Evolutionary conservation across 495 filamentous ascomycete genomes (phyloP).

Genomic region (Podospora anserina): DNA sequence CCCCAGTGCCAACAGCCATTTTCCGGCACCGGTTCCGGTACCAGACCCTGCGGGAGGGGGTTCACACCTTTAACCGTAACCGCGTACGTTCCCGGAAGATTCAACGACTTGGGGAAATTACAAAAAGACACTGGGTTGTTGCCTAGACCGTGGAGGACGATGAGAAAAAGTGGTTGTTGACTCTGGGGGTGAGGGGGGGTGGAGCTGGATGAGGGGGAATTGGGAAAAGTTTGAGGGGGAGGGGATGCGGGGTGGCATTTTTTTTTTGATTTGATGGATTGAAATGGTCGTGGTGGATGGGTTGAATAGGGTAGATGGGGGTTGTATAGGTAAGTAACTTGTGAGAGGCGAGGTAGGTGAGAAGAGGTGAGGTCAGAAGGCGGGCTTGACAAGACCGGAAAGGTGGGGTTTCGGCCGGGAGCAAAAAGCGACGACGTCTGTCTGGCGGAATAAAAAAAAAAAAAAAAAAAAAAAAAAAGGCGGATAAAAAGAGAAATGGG

Average conservation of each 20-base stretch:
- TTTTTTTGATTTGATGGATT: background rate
- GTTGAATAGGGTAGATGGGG: too few relatives aligned
- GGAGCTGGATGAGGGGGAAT: conserved; percentile 28
- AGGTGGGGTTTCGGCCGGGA: too few relatives aligned
- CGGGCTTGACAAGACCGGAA: too few relatives aligned
- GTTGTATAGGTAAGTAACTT: too few relatives aligned
- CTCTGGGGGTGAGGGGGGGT: conserved; percentile 41
- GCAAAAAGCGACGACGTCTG: too few relatives aligned
- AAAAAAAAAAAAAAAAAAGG: too few relatives aligned
- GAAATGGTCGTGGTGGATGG: too few relatives aligned
- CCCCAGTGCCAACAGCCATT: conserved; percentile 75
- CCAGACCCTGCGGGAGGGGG: conserved; percentile 68
- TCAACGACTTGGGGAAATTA: conserved; percentile 65
- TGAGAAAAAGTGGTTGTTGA: conserved; percentile 70
- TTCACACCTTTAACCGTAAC: conserved; percentile 71
- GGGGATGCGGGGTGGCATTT: conserved; percentile 38
- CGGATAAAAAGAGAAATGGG: too few relatives aligned
- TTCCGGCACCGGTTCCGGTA: conserved; percentile 14
- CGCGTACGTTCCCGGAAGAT: conserved; percentile 74
- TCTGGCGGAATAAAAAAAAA: too few relatives aligned
- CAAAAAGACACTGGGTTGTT: conserved; percentile 70
- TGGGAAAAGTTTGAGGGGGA: conserved; percentile 36
- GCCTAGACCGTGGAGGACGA: conserved; percentile 89
- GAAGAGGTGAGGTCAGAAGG: too few relatives aligned
- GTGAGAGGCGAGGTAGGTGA: too few relatives aligned